phyloP scores from a whole-genome alignment of 129 eudicot species.

The Lactuca sativa region DNA sequence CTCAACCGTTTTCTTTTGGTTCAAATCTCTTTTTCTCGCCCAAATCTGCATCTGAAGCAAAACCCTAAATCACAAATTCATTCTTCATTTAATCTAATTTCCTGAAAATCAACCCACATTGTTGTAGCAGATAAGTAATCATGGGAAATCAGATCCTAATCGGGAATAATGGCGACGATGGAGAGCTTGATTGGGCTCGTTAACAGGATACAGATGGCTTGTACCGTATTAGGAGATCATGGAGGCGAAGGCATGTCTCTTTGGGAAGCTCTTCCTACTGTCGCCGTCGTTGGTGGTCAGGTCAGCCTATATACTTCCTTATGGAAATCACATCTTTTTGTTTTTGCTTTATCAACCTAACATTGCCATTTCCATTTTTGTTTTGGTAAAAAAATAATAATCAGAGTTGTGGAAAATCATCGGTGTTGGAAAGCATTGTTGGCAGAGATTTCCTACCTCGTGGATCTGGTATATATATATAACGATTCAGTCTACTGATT shows the following conservation, averaged over 20 bases:
- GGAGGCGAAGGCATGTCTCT: conserved; percentile 97
- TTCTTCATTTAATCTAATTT: conserved; percentile 1
- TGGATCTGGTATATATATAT: conserved; percentile 78
- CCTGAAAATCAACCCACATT: conserved; percentile 26
- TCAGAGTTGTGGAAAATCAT: conserved; percentile 97
- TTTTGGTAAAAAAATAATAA: neutral
- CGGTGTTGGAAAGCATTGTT: conserved; percentile 92
- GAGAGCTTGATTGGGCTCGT: conserved; percentile 86
- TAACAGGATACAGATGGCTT: conserved; percentile 88
- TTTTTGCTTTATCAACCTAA: neutral
- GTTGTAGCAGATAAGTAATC: neutral
- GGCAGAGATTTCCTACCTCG: conserved; percentile 99
- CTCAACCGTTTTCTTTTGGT: conserved; percentile 35
- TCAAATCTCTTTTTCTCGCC: conserved; percentile 32
- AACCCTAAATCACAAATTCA: conserved; percentile 15
- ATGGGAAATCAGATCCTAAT: conserved; percentile 13
- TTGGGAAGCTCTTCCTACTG: conserved; percentile 99
- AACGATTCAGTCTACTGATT: neutral
- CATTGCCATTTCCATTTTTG: neutral
- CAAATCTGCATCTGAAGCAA: conserved; percentile 30
- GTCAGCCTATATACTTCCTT: conserved; percentile 25
- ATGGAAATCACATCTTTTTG: neutral
- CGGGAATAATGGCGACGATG: conserved; percentile 64
- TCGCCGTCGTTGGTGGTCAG: conserved; percentile 99
- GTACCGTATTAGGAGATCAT: conserved; percentile 95